Evolutionary conservation across 2,329 filamentous ascomycete species (phyloP).

Genomic region (Alternaria triticina): DNA sequence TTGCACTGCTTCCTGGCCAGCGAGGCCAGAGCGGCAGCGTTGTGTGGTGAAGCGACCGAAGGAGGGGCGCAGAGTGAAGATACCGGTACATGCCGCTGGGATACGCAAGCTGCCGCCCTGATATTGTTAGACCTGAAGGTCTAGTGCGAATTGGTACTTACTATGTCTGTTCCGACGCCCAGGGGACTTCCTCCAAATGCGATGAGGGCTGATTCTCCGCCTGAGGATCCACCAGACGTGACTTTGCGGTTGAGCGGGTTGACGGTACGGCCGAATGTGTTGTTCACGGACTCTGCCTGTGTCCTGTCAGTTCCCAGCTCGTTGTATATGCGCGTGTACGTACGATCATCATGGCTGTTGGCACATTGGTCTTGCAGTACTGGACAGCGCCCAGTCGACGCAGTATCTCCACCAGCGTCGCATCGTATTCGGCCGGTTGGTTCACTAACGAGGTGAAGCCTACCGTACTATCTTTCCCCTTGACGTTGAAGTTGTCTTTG

Average conservation of each 20-base stretch:
- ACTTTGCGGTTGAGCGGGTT: slow-evolving; percentile 66
- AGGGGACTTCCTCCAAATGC: slow-evolving; percentile 64
- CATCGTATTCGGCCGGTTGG: slow-evolving; percentile 63
- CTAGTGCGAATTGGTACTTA: slow-evolving; percentile 18
- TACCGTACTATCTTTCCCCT: slow-evolving; percentile 65
- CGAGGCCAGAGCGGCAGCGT: slow-evolving; percentile 62
- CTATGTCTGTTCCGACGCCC: slow-evolving; percentile 70
- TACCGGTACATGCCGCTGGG: slow-evolving; percentile 63
- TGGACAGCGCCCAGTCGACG: slow-evolving; percentile 67
- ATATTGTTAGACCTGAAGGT: slow-evolving; percentile 2
- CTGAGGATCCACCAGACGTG: slow-evolving; percentile 70
- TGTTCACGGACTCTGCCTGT: slow-evolving; percentile 67
- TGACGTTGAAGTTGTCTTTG: slow-evolving; percentile 74
- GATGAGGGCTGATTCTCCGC: slow-evolving; percentile 71
- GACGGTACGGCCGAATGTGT: slow-evolving; percentile 66
- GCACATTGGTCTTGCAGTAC: slow-evolving; percentile 75
- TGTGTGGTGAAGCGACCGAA: slow-evolving; percentile 66
- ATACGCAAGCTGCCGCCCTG: slow-evolving; percentile 62
- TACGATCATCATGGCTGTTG: slow-evolving; percentile 71
- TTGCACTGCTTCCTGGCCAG: slow-evolving; percentile 69
- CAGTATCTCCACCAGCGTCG: slow-evolving; percentile 64
- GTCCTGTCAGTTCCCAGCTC: slow-evolving; percentile 3
- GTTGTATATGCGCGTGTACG: neutral
- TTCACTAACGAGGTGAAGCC: slow-evolving; percentile 69
- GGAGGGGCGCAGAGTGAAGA: slow-evolving; percentile 64